Conservation (phyloP, 768 basidiomycete genomes). For the Pulveroboletus sp. region DNA sequence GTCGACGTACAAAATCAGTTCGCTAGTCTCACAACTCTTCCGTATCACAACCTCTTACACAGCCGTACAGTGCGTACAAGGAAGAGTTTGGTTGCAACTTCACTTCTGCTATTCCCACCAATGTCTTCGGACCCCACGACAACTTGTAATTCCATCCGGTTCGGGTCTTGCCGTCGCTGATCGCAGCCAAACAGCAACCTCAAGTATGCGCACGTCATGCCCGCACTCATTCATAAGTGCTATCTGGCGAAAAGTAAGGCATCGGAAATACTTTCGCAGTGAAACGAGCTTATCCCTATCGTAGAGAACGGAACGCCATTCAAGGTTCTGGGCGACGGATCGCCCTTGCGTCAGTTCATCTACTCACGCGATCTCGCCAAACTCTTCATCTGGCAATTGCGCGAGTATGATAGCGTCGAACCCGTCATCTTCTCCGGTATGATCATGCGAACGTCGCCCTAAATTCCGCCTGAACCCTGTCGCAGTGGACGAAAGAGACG, state of each 20-base stretch:
- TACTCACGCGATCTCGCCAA: conserved; percentile 96
- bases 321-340: conserved; percentile 84
- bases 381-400: conserved; percentile 88
- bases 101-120: conserved; percentile 95
- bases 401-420: conserved; percentile 89
- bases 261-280: not conserved
- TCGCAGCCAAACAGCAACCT: conserved; percentile 58
- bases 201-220: conserved; percentile 91
- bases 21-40: conserved; percentile 22
- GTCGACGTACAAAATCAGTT: conserved; percentile 95
- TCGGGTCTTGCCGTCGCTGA: not conserved
- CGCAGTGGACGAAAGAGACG: conserved; percentile 86
- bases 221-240: conserved; percentile 90
- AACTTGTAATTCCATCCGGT: conserved; percentile 62
- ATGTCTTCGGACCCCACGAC: conserved; percentile 93
- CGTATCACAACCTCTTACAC: not conserved
- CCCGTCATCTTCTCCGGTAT: conserved; percentile 87
- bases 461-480: not conserved
- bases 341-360: conserved; percentile 94
- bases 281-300: not conserved
- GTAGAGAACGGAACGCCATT: conserved; percentile 81
- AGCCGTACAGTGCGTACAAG: conserved; percentile 73
- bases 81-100: conserved; percentile 94
- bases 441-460: conserved; percentile 6
- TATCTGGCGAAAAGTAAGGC: conserved; percentile 79